Evolutionary conservation across 2,329 filamentous ascomycete species (phyloP).

Genomic region (Epichloe coenophiala): DNA sequence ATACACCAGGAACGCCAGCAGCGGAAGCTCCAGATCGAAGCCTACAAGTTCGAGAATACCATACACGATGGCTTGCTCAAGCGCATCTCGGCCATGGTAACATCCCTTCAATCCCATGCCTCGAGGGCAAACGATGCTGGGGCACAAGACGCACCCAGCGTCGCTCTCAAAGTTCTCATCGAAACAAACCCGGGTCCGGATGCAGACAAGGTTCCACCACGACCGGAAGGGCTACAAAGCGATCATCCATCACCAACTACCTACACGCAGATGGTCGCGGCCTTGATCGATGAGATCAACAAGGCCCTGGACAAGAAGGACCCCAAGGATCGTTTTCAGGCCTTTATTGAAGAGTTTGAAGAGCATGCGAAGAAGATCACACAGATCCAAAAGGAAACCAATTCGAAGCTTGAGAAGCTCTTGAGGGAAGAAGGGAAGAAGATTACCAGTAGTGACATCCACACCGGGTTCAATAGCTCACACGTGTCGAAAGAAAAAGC

Average conservation of each 20-base stretch:
- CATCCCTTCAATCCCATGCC: slow-evolving; percentile 60
- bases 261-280: slow-evolving; percentile 97
- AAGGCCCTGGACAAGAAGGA: slow-evolving; percentile 67
- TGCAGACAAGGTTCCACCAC: slow-evolving; percentile 59
- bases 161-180: slow-evolving; percentile 82
- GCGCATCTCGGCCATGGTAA: slow-evolving; percentile 69
- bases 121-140: slow-evolving; percentile 41
- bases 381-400: slow-evolving; percentile 61
- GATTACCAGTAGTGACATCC: slow-evolving; percentile 84
- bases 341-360: slow-evolving; percentile 66
- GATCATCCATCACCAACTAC: slow-evolving; percentile 62
- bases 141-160: slow-evolving; percentile 53
- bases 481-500: slow-evolving; percentile 53
- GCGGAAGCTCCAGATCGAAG: slow-evolving; percentile 78
- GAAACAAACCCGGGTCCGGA: slow-evolving; percentile 60
- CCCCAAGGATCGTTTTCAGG: slow-evolving; percentile 52
- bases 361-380: slow-evolving; percentile 67
- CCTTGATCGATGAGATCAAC: slow-evolving; percentile 88
- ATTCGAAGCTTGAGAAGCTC: slow-evolving; percentile 61
- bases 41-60: slow-evolving; percentile 79
- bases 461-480: slow-evolving; percentile 83
- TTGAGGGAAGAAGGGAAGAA: slow-evolving; percentile 77
- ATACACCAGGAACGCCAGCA: slow-evolving; percentile 86
- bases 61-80: slow-evolving; percentile 84
- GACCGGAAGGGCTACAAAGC: slow-evolving; percentile 67